Conservation (phyloP, 2,329 filamentous ascomycete species). For the Fusarium sp. region DNA sequence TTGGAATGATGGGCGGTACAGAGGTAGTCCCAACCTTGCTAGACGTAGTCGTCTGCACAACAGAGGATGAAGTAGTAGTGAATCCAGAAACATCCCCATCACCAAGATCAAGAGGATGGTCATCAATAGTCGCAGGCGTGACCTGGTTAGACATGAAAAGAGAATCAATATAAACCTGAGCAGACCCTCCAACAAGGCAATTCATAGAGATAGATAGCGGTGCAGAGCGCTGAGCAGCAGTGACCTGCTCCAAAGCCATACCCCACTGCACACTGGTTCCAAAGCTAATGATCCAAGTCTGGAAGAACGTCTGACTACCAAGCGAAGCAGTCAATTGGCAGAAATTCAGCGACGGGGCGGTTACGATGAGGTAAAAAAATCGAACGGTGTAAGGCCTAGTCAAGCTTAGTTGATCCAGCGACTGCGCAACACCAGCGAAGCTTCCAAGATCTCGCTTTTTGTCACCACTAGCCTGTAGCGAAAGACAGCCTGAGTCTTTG, state of each 20-base stretch:
- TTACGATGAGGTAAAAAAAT: slow-evolving; percentile 15
- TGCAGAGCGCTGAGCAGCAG: not conserved
- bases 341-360: not conserved
- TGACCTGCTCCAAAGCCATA: not conserved
- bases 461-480: not conserved
- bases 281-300: not conserved
- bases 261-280: not conserved
- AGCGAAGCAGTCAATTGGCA: slow-evolving; percentile 22
- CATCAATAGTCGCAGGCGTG: slow-evolving; percentile 18
- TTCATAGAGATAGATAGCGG: slow-evolving; percentile 1
- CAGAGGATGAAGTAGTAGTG: not conserved
- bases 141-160: slow-evolving; percentile 31
- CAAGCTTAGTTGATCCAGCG: not conserved
- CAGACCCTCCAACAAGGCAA: not conserved
- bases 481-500: not conserved
- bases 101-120: slow-evolving; percentile 17
- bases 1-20: not conserved
- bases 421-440: not conserved
- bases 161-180: slow-evolving; percentile 21
- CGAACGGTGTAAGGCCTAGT: slow-evolving; percentile 15
- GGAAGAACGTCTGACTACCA: not conserved
- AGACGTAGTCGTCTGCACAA: not conserved
- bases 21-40: not conserved
- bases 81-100: not conserved
- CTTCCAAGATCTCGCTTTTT: not conserved